Conservation (phyloP, 495 filamentous ascomycete genomes). For the Penicillium egyptiacum region DNA sequence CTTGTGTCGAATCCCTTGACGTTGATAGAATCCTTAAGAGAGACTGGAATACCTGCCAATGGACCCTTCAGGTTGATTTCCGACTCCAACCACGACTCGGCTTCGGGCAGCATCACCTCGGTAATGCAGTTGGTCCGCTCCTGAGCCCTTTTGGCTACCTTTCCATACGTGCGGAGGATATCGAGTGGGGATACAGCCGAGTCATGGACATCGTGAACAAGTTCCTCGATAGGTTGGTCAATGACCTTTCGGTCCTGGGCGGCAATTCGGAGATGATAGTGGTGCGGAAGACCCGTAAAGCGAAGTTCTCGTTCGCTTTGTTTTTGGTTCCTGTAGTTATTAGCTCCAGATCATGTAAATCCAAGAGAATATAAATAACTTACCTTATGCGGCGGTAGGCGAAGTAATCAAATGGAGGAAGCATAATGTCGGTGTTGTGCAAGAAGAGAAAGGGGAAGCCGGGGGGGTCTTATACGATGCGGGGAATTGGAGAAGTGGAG, state of each 20-base stretch:
- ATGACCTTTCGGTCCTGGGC: slow-evolving; percentile 62
- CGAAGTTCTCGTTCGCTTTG: slow-evolving; percentile 68
- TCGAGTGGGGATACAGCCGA: slow-evolving; percentile 63
- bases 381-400: slow-evolving; percentile 56
- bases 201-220: slow-evolving; percentile 76
- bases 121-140: slow-evolving; percentile 88
- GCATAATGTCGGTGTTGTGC: slow-evolving; percentile 37
- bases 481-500: slow-evolving; percentile 26
- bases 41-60: slow-evolving; percentile 85
- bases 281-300: slow-evolving; percentile 62
- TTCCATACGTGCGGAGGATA: slow-evolving; percentile 86
- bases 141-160: slow-evolving; percentile 82
- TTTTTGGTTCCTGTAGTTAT: slow-evolving; percentile 67
- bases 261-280: slow-evolving; percentile 66
- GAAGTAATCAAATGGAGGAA: slow-evolving; percentile 61
- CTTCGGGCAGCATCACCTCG: slow-evolving; percentile 78
- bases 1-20: slow-evolving; percentile 85
- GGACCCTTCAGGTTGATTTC: slow-evolving; percentile 79
- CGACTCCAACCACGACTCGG: slow-evolving; percentile 71
- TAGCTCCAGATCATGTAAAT: not conserved
- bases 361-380: slow-evolving; percentile 2
- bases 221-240: slow-evolving; percentile 68
- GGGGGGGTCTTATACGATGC: slow-evolving; percentile 30
- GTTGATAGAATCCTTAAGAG: slow-evolving; percentile 82
- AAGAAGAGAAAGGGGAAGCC: slow-evolving; percentile 9